A percentile compares a stretch with the other conserved stretches of the same genome.
Conservation (phyloP, 805 yeast genomes). For the Nakazawaea ernobii region DNA sequence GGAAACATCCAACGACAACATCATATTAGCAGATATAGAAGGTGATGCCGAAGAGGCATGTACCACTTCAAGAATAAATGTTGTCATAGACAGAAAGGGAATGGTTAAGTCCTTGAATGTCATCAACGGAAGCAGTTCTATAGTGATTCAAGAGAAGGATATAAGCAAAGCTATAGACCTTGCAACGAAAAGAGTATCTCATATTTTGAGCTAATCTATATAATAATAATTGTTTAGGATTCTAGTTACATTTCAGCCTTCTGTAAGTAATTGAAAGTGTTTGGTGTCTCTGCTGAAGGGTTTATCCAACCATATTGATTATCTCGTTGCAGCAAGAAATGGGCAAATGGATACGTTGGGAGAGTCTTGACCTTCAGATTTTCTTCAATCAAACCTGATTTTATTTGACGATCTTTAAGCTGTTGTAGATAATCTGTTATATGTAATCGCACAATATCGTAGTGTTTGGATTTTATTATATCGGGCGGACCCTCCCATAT, state of each 20-base stretch:
- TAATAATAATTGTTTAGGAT: background rate
- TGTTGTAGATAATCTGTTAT: conserved; percentile 50
- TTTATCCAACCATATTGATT: conserved; percentile 37
- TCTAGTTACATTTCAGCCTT: background rate
- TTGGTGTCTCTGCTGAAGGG: conserved; percentile 15
- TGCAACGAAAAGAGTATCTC: conserved; percentile 41
- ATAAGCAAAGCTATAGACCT: conserved; percentile 42
- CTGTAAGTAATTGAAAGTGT: background rate
- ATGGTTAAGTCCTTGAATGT: conserved; percentile 12
- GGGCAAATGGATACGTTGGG: conserved; percentile 63
- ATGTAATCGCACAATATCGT: conserved; percentile 52
- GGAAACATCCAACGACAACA: conserved; percentile 21
- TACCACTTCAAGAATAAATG: conserved; percentile 46
- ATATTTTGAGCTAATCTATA: conserved; percentile 16
- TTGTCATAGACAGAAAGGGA: conserved; percentile 24
- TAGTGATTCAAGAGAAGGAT: conserved; percentile 39
- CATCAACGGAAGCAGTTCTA: conserved; percentile 41
- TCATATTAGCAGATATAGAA: conserved; percentile 68
- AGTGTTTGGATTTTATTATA: conserved; percentile 58
- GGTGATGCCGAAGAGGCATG: conserved; percentile 78
- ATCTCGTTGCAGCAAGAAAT: conserved; percentile 32
- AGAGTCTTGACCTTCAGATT: conserved; percentile 54
- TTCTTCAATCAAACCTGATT: conserved; percentile 44
- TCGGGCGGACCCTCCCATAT: conserved; percentile 61
- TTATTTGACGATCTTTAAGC: conserved; percentile 51